Evolutionary conservation across 306 rosid genomes (phyloP).

Genomic region (Rosa chinensis): DNA sequence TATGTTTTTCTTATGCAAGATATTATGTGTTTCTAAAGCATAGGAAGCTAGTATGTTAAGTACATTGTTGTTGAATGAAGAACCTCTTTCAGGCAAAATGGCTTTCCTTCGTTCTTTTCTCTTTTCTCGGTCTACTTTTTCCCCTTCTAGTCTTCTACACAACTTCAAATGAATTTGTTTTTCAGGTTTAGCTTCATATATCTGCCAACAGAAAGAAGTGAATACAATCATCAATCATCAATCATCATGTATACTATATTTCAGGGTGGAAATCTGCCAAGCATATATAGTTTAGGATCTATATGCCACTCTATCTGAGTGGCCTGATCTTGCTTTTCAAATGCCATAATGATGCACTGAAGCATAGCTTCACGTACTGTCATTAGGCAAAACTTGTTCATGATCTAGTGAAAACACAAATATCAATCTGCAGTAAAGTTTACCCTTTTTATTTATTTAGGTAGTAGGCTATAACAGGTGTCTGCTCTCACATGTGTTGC

Average conservation of each 20-base stretch:
- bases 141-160: background rate
- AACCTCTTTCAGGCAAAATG: background rate
- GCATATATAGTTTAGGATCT: background rate
- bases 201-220: background rate
- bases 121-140: background rate
- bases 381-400: background rate
- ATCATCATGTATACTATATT: background rate
- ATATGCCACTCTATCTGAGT: background rate
- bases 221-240: background rate
- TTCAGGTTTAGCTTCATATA: background rate
- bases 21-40: conserved; percentile 8
- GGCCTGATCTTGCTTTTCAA: background rate
- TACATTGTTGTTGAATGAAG: conserved; percentile 2
- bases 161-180: background rate
- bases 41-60: conserved; percentile 1
- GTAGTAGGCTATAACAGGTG: background rate
- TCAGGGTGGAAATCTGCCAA: background rate
- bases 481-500: background rate
- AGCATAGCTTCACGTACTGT: background rate
- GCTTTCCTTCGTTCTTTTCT: background rate
- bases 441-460: too few relatives aligned
- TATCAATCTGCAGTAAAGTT: background rate
- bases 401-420: too few relatives aligned
- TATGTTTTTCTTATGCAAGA: background rate
- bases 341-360: background rate